These are phyloP conservation scores for Puccinia polysora DNA, from an alignment of 1,284 basidiomycete genomes.

Conservation along the genomic window DNA sequence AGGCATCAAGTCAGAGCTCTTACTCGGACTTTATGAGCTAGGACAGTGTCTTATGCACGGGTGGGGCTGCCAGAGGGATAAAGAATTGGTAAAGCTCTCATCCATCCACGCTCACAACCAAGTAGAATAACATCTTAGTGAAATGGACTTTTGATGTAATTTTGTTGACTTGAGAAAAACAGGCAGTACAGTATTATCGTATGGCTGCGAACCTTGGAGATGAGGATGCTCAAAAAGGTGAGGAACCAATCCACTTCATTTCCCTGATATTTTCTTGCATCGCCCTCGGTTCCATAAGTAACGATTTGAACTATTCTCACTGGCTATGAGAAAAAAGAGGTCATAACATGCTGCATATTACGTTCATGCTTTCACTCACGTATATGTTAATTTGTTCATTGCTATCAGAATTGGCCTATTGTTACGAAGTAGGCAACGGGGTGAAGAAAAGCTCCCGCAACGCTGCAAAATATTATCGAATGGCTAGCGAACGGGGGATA, in stretches of 20 bases:
- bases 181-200: slow-evolving; percentile 41
- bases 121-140: not conserved
- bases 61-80: slow-evolving; percentile 37
- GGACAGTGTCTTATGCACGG: slow-evolving; percentile 43
- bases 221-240: slow-evolving; percentile 40
- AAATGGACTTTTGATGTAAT: not conserved
- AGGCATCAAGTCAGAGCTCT: slow-evolving; percentile 33
- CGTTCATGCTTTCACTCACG: too few relatives aligned
- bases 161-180: not conserved
- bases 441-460: slow-evolving; percentile 25
- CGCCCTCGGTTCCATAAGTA: not conserved
- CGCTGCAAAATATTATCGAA: slow-evolving; percentile 42
- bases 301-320: too few relatives aligned
- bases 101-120: not conserved
- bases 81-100: slow-evolving; percentile 11
- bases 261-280: not conserved
- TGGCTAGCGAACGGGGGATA: slow-evolving; percentile 31
- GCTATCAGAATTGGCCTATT: slow-evolving; percentile 32
- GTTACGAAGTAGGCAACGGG: slow-evolving; percentile 33
- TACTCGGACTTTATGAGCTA: slow-evolving; percentile 34
- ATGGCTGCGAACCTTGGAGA: slow-evolving; percentile 37
- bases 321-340: too few relatives aligned
- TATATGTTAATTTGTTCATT: too few relatives aligned
- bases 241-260: not conserved
- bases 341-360: too few relatives aligned